Evolutionary conservation across 257 asterid genomes (phyloP).

Genomic region (Solanum chmielewskii): DNA sequence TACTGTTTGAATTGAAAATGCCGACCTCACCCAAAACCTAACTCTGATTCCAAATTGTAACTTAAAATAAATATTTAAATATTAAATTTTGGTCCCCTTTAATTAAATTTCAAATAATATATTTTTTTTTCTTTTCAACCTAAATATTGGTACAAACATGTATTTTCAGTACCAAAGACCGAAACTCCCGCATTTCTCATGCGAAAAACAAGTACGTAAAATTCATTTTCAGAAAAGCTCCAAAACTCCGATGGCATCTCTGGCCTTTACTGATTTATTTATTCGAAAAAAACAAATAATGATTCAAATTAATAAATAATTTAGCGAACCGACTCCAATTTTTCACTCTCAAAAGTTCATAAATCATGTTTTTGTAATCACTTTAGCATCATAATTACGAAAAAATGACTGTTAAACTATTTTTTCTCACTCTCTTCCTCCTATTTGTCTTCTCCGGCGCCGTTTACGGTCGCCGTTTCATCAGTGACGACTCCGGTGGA

Average conservation of each 20-base stretch:
- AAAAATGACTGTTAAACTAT: not conserved
- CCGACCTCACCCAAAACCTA: too few relatives aligned
- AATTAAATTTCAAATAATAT: not conserved
- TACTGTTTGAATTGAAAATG: too few relatives aligned
- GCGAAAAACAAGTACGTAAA: not conserved
- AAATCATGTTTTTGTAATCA: not conserved
- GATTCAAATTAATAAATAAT: not conserved
- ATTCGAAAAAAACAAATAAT: not conserved
- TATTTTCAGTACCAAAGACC: not conserved
- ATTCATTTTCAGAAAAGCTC: not conserved
- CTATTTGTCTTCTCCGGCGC: not conserved
- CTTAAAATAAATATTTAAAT: too few relatives aligned
- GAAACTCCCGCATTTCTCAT: not conserved
- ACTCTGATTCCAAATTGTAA: too few relatives aligned
- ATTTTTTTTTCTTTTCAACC: not conserved
- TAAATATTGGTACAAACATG: not conserved
- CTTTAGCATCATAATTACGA: not conserved
- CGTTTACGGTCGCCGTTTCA: conserved; percentile 23
- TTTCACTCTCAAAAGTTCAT: not conserved
- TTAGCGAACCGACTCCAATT: not conserved
- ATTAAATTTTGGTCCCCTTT: not conserved
- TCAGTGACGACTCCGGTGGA: conserved; percentile 29
- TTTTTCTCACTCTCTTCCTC: not conserved
- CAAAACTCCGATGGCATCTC: not conserved
- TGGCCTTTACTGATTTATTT: not conserved